These are phyloP conservation scores for Phytopythium vexans DNA, from an alignment of 352 stramenopile species.

Conservation along the genomic window DNA sequence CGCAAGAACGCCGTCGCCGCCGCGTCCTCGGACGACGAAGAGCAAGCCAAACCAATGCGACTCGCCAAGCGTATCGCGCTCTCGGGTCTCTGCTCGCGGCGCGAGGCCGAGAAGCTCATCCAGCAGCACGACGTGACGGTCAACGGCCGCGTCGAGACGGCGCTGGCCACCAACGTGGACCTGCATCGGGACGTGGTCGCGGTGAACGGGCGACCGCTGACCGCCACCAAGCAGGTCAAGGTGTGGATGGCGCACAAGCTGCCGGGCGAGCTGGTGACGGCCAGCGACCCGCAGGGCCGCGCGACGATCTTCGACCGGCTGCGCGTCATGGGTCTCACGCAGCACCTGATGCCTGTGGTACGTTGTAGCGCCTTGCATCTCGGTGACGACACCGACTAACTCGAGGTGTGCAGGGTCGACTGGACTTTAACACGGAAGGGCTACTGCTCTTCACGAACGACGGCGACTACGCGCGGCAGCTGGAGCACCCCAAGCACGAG, in stretches of 20 bases:
- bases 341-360: slow-evolving; percentile 89
- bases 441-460: slow-evolving; percentile 92
- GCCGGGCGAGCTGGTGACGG: slow-evolving; percentile 78
- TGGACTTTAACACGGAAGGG: slow-evolving; percentile 93
- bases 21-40: slow-evolving; percentile 5
- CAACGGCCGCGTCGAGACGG: slow-evolving; percentile 59
- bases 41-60: no score
- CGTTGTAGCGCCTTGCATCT: slow-evolving; percentile 3
- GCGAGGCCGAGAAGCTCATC: slow-evolving; percentile 84
- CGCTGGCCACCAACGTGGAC: slow-evolving; percentile 62
- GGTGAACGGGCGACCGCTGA: slow-evolving; percentile 52
- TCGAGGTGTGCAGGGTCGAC: slow-evolving; percentile 56
- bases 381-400: no score
- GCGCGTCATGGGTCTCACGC: slow-evolving; percentile 66
- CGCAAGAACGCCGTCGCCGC: no score
- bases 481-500: slow-evolving; percentile 86
- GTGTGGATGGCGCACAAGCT: slow-evolving; percentile 90
- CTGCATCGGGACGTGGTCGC: slow-evolving; percentile 42
- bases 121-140: slow-evolving; percentile 64
- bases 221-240: slow-evolving; percentile 36
- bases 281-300: slow-evolving; percentile 70
- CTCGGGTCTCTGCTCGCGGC: slow-evolving; percentile 74
- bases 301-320: slow-evolving; percentile 89
- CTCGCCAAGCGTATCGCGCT: slow-evolving; percentile 85
- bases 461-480: slow-evolving; percentile 81